phyloP scores from a whole-genome alignment of 192 early-diverging fungal species.

The Podila minutissima region DNA sequence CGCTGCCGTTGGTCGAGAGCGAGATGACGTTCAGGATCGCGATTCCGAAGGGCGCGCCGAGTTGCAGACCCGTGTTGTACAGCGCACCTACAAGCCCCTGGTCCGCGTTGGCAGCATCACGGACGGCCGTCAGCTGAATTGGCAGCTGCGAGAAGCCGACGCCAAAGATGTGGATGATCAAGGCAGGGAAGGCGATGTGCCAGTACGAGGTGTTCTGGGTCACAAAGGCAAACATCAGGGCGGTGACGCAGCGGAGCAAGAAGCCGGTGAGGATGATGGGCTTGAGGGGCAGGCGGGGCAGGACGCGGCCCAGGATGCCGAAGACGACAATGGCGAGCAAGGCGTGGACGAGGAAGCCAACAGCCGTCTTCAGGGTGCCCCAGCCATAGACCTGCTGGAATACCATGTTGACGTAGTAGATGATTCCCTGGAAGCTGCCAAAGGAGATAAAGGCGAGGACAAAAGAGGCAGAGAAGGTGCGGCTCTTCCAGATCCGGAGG shows the following conservation, averaged over 20 bases:
- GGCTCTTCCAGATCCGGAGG: conserved; percentile 49
- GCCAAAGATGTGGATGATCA: conserved; percentile 37
- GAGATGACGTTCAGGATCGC: conserved; percentile 45
- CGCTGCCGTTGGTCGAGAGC: conserved; percentile 36
- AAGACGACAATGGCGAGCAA: conserved; percentile 48
- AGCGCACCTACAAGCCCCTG: conserved; percentile 47
- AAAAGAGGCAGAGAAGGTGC: conserved; percentile 52
- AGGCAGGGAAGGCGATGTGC: conserved; percentile 42
- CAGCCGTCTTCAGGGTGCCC: conserved; percentile 50
- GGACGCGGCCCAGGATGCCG: conserved; percentile 44
- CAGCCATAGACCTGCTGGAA: conserved; percentile 59
- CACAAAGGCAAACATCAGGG: conserved; percentile 37
- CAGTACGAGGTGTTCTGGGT: conserved; percentile 23
- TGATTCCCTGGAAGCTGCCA: conserved; percentile 44
- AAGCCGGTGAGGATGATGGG: conserved; percentile 28
- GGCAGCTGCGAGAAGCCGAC: conserved; percentile 27
- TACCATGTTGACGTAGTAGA: conserved; percentile 53
- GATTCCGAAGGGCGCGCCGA: conserved; percentile 51
- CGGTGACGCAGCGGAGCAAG: conserved; percentile 18
- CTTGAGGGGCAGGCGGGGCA: conserved; percentile 33
- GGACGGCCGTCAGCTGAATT: conserved; percentile 37
- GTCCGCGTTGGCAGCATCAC: conserved; percentile 44
- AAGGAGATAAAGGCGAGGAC: conserved; percentile 44
- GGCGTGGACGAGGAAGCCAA: conserved; percentile 55
- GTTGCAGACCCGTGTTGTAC: conserved; percentile 49